Percentiles rank a stretch among this genome's conserved stretches.
phyloP scores from a whole-genome alignment of 768 basidiomycete genomes.

The Sporobolomyces phaffii region DNA sequence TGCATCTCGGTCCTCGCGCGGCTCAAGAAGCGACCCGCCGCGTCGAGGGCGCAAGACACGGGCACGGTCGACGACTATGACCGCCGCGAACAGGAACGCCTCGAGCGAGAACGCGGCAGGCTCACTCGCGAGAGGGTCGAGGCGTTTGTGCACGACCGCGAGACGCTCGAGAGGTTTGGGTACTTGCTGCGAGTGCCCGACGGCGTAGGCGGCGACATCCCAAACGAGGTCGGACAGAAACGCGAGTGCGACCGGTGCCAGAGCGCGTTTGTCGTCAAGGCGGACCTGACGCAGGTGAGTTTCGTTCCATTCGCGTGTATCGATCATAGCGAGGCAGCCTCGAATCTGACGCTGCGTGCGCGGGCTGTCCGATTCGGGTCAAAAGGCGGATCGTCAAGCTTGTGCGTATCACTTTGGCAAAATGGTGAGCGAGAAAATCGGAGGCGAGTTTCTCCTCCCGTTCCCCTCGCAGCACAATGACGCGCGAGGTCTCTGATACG shows the following conservation, averaged over 20 bases:
- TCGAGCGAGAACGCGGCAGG: slow-evolving; percentile 43
- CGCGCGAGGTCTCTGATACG: no score
- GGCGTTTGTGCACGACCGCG: slow-evolving; percentile 6
- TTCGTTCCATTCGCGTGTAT: neutral
- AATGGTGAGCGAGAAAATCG: slow-evolving; percentile 57
- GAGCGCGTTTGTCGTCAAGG: slow-evolving; percentile 63
- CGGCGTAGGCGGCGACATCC: slow-evolving; percentile 60
- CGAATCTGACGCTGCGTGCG: no score
- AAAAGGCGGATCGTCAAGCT: slow-evolving; percentile 54
- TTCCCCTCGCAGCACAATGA: slow-evolving; percentile 28
- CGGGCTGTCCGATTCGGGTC: no score
- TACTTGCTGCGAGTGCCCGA: slow-evolving; percentile 59
- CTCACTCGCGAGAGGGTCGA: slow-evolving; percentile 37
- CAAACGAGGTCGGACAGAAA: slow-evolving; percentile 57
- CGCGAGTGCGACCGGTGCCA: slow-evolving; percentile 73
- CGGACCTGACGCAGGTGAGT: slow-evolving; percentile 44
- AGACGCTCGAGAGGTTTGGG: slow-evolving; percentile 20
- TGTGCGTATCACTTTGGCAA: slow-evolving; percentile 83
- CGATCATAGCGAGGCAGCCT: neutral
- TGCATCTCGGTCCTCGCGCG: slow-evolving; percentile 55
- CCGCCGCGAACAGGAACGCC: slow-evolving; percentile 24
- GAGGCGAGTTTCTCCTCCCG: slow-evolving; percentile 53
- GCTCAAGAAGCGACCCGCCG: slow-evolving; percentile 55
- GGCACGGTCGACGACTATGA: slow-evolving; percentile 46
- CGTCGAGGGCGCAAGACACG: slow-evolving; percentile 49